These are phyloP conservation scores for Suillus cothurnatus DNA, from an alignment of 768 basidiomycete species.

Conservation along the genomic window DNA sequence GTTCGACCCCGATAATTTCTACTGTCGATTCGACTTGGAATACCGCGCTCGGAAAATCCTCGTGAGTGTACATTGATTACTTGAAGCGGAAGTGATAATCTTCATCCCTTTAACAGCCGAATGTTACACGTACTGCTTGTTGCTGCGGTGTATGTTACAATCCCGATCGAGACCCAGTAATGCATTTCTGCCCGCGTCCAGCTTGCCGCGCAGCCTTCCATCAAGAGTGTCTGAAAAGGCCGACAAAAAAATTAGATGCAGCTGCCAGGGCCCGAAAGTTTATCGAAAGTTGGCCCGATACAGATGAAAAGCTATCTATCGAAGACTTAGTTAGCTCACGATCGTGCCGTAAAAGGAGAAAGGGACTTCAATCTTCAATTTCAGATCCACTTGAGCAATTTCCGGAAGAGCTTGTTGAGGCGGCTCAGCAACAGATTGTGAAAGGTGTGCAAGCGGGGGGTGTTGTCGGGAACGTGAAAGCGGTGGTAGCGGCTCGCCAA, in stretches of 20 bases:
- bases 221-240: constrained; percentile 42
- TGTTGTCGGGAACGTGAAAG: constrained; percentile 50
- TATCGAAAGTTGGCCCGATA: constrained; percentile 41
- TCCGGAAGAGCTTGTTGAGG: constrained; percentile 40
- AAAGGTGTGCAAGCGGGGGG: constrained; percentile 46
- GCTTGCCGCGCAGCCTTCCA: constrained; percentile 52
- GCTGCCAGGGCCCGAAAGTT: constrained; percentile 26
- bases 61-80: constrained; percentile 28
- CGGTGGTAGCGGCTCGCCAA: constrained; percentile 49
- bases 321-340: not conserved
- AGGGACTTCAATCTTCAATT: not conserved
- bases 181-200: constrained; percentile 61
- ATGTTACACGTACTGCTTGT: constrained; percentile 41
- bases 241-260: constrained; percentile 22
- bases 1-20: constrained; percentile 49
- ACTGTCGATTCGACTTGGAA: constrained; percentile 47
- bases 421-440: constrained; percentile 57
- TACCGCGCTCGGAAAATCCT: constrained; percentile 34
- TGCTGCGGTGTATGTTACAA: constrained; percentile 49
- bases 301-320: constrained; percentile 21
- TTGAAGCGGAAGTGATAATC: not conserved
- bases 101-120: constrained; percentile 38
- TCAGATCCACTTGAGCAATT: constrained; percentile 24
- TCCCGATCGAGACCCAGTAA: constrained; percentile 42
- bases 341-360: constrained; percentile 21